Evolutionary conservation across 345 rosid species (phyloP).

Genomic region (sweet orange (Citrus sinensis)): DVS_A1.0 CM039162.1:24652001-24652500

Average conservation of each 20-base stretch:
- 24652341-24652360: background rate
- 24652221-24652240: background rate
- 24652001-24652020: constrained; percentile 14
- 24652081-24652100: constrained; percentile 14
- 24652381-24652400: constrained; percentile 18
- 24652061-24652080: constrained; percentile 16
- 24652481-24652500: constrained; percentile 27
- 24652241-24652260: background rate
- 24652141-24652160: constrained; percentile 10
- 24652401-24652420: constrained; percentile 27
- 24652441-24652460: constrained; percentile 14
- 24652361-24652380: constrained; percentile 24
- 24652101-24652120: constrained; percentile 12
- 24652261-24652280: background rate
- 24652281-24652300: background rate
- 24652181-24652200: constrained; percentile 6
- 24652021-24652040: constrained; percentile 26
- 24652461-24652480: constrained; percentile 24
- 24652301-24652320: background rate
- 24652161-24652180: constrained; percentile 11
- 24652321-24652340: constrained; percentile 4
- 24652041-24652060: constrained; percentile 8
- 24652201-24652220: constrained; percentile 39
- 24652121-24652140: constrained; percentile 13
- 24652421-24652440: constrained; percentile 18